These are phyloP conservation scores for Ophiostoma australiae DNA, from an alignment of 2,329 filamentous ascomycete species.

Conservation along the genomic window DNA sequence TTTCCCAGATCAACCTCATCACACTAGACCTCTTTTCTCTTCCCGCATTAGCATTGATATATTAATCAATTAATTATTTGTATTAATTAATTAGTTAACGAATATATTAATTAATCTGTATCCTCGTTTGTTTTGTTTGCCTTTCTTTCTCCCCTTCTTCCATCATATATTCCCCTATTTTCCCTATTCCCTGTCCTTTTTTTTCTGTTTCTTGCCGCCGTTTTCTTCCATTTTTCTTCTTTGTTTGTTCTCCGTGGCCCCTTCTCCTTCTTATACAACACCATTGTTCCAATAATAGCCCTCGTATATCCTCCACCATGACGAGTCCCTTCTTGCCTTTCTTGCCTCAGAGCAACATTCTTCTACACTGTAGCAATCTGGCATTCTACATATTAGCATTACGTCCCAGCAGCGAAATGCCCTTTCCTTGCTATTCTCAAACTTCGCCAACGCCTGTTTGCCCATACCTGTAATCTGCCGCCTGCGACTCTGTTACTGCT, in stretches of 20 bases:
- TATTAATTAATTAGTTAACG: not conserved
- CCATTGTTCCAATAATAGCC: conserved; percentile 16
- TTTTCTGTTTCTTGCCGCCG: not conserved
- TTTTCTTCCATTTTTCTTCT: not conserved
- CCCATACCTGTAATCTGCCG: not conserved
- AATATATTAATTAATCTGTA: not conserved
- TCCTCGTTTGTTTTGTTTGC: conserved; percentile 7
- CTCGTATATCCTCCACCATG: conserved; percentile 11
- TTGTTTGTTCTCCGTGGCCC: not conserved
- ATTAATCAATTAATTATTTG: not conserved
- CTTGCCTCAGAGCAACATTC: not conserved
- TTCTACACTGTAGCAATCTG: not conserved
- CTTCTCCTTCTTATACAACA: not conserved
- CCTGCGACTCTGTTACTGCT: not conserved
- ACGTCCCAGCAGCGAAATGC: not conserved
- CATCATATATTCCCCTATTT: not conserved
- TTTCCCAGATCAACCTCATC: not conserved
- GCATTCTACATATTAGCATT: not conserved
- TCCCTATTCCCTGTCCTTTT: not conserved
- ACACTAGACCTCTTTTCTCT: not conserved
- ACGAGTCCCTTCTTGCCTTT: not conserved
- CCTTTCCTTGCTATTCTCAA: not conserved
- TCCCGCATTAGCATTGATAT: not conserved
- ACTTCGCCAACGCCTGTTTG: not conserved
- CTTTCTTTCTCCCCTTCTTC: not conserved